phyloP scores from a whole-genome alignment of 768 basidiomycete genomes.

The Macrolepiota albuminosa region DNA sequence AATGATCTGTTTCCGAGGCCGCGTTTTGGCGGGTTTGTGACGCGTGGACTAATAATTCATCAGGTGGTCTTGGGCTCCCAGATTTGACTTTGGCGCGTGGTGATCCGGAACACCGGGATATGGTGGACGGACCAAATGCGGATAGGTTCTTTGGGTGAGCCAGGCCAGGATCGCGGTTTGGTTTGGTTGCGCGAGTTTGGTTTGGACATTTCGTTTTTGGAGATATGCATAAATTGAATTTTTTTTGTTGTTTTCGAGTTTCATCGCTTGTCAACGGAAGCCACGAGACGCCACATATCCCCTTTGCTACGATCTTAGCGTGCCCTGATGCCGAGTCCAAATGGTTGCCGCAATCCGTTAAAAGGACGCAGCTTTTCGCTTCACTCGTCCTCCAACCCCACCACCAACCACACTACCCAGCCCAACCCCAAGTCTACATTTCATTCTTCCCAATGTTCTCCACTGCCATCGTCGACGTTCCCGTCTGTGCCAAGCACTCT shows the following conservation, averaged over 20 bases:
- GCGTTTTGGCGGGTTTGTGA: background rate
- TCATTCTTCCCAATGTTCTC: conserved; percentile 15
- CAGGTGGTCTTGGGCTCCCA: conserved; percentile 2
- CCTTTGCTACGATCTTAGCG: conserved; percentile 17
- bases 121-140: conserved; percentile 1
- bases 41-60: background rate
- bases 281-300: conserved; percentile 31
- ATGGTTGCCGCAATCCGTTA: conserved; percentile 19
- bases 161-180: background rate
- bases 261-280: conserved; percentile 27
- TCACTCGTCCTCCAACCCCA: conserved; percentile 13
- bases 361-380: conserved; percentile 24
- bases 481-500: conserved; percentile 9
- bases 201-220: conserved; percentile 17
- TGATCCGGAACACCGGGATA: conserved; percentile 23
- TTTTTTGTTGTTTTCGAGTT: conserved; percentile 1
- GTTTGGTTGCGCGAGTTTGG: conserved; percentile 10
- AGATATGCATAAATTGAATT: conserved; percentile 8
- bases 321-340: conserved; percentile 22
- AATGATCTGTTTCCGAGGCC: background rate
- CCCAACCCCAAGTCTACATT: conserved; percentile 11
- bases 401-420: conserved; percentile 5
- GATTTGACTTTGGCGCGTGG: conserved; percentile 6
- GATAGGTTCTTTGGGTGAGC: background rate
- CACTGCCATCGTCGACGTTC: conserved; percentile 12